A percentile compares a stretch with the other conserved stretches of the same genome.
Conservation (phyloP, 2,329 filamentous ascomycete genomes). For the Tolypocladium cylindrosporum region DNA sequence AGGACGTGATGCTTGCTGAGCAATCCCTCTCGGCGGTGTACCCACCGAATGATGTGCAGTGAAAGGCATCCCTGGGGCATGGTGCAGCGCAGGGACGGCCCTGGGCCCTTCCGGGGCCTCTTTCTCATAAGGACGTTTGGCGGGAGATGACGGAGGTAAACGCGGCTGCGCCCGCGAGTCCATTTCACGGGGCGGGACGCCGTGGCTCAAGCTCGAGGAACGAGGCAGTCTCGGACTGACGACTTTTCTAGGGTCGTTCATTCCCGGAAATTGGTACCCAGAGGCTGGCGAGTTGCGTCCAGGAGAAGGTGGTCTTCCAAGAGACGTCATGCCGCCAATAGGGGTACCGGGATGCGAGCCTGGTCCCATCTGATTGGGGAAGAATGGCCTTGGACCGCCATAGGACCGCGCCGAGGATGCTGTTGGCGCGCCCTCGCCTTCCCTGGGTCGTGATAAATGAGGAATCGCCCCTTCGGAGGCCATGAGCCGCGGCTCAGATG, state of each 20-base stretch:
- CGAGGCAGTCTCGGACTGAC: conserved; percentile 21
- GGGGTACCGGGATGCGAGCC: conserved; percentile 24
- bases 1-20: conserved; percentile 21
- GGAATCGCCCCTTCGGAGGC: conserved; percentile 8
- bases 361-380: conserved; percentile 15
- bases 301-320: conserved; percentile 17
- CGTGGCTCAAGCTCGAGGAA: conserved; percentile 17
- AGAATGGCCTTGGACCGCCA: conserved; percentile 12
- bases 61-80: conserved; percentile 13
- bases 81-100: conserved; percentile 15
- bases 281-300: conserved; percentile 21
- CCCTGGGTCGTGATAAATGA: conserved; percentile 3
- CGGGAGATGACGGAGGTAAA: conserved; percentile 13
- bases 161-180: conserved; percentile 12
- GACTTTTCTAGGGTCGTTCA: conserved; percentile 17
- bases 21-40: conserved; percentile 21
- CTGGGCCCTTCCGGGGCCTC: conserved; percentile 16
- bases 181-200: conserved; percentile 10
- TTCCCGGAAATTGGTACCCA: conserved; percentile 19
- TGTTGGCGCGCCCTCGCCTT: conserved; percentile 8
- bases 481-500: conserved; percentile 17
- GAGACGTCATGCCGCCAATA: conserved; percentile 14
- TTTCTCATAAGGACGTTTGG: conserved; percentile 22
- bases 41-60: conserved; percentile 11
- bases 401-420: conserved; percentile 12